Conservation (phyloP, 2,329 filamentous ascomycete genomes). For the Dryadomyces quercivorus region DNA sequence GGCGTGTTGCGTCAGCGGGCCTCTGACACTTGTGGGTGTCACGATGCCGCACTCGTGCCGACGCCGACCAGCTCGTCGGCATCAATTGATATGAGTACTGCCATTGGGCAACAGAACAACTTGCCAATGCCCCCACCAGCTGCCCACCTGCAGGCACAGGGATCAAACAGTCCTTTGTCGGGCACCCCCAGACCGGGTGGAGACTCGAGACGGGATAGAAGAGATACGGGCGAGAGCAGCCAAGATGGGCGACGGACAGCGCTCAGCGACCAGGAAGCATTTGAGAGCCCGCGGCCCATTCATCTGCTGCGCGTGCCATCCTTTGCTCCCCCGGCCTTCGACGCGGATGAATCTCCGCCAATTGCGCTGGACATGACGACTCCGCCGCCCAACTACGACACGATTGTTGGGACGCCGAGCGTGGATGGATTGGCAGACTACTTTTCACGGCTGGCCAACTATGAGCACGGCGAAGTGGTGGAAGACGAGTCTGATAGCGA, state of each 20-base stretch:
- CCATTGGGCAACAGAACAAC: constrained; percentile 20
- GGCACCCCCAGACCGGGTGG: background rate
- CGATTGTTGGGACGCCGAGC: constrained; percentile 57
- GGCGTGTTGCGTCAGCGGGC: constrained; percentile 32
- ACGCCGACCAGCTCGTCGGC: constrained; percentile 59
- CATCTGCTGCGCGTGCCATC: constrained; percentile 74
- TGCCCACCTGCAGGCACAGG: constrained; percentile 31
- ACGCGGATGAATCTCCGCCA: constrained; percentile 65
- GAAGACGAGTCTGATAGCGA: constrained; percentile 29
- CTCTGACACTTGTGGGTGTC: constrained; percentile 40
- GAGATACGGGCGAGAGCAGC: constrained; percentile 6
- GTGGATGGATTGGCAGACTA: constrained; percentile 72
- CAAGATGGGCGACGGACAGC: constrained; percentile 18
- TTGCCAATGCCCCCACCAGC: constrained; percentile 41
- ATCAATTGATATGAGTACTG: constrained; percentile 35
- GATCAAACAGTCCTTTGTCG: constrained; percentile 3
- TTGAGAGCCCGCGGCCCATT: constrained; percentile 52
- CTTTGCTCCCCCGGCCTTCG: constrained; percentile 78
- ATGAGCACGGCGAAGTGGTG: constrained; percentile 33
- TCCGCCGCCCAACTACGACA: constrained; percentile 75
- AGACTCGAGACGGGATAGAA: background rate
- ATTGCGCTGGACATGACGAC: constrained; percentile 39
- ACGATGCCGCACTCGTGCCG: constrained; percentile 30
- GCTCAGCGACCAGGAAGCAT: constrained; percentile 16
- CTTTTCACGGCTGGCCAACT: constrained; percentile 66